Percentiles rank a stretch among this genome's conserved stretches.
phyloP scores from a whole-genome alignment of 352 stramenopile genomes.

The Phytophthora sojae region DNA sequence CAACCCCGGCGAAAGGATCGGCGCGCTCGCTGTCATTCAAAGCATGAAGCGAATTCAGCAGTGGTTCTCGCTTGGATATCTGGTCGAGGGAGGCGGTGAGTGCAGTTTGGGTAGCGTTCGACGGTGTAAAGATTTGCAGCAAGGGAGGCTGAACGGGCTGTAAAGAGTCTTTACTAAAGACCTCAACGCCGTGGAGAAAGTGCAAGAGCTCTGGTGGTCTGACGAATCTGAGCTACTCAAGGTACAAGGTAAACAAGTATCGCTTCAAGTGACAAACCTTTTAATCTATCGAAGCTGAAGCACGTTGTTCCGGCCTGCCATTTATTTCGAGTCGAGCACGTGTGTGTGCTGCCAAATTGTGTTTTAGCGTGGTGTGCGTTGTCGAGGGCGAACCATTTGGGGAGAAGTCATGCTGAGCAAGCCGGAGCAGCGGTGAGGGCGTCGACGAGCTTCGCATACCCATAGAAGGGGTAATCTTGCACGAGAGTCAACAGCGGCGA shows the following conservation, averaged over 20 bases:
- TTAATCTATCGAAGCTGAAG: slow-evolving; percentile 19
- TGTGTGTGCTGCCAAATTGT: neutral
- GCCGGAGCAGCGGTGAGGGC: slow-evolving; percentile 19
- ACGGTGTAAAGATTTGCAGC: slow-evolving; percentile 25
- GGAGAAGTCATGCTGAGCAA: slow-evolving; percentile 13
- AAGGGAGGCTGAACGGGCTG: neutral
- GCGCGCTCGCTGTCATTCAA: neutral
- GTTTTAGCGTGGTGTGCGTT: neutral
- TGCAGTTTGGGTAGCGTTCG: neutral
- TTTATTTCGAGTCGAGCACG: neutral
- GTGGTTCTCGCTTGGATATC: neutral
- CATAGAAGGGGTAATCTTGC: slow-evolving; percentile 31
- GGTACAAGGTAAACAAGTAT: slow-evolving; percentile 1
- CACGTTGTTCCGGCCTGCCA: slow-evolving; percentile 28
- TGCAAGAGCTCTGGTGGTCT: slow-evolving; percentile 1
- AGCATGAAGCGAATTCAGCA: slow-evolving; percentile 2
- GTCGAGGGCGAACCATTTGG: neutral
- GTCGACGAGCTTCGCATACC: slow-evolving; percentile 24
- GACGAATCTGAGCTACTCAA: neutral
- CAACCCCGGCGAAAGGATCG: slow-evolving; percentile 7
- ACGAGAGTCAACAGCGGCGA: slow-evolving; percentile 7
- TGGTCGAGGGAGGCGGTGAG: neutral
- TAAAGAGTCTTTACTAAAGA: too few species aligned
- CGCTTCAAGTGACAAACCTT: slow-evolving; percentile 1
- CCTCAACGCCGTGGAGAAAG: slow-evolving; percentile 11